Base-by-base conservation (phyloP, 108 stramenopile species). In the Cyclotella sp. region DNA sequence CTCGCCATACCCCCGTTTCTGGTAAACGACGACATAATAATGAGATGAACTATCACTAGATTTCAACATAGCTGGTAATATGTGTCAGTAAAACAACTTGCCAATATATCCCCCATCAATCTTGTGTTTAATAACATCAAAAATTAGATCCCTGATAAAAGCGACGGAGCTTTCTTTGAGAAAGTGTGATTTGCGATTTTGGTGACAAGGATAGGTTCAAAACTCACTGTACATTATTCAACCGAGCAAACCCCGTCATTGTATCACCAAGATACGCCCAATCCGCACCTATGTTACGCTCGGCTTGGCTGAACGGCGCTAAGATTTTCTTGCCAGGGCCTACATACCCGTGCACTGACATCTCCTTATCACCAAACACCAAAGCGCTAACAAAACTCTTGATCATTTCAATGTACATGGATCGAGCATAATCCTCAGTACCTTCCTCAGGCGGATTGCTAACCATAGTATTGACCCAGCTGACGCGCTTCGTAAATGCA, bases 391-490 rank as follows among this genome's bases (percentile, higher is more conserved):
- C 61, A 39, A 62, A 15, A 42, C 34, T 62, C 39, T 62, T 62
- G 1, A 62, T 62, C 34, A 40, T 62, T 62, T 62, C 61, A 62
- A 62, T 39, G 18, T 62, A 62, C 61, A 62, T 62, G n/a, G 19
- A 42, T 41, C 16, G 15, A n/a, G 61, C 61, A 21, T 62, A 42
- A 9, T 62, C 61, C 34, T 62, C 40, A 12, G 1, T 41, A 34
- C 3, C 19, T 30, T 29, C 30, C 19, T 62, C 39, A 16, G 40
- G 61, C 18, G 61, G 61, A 41, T 62, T 34, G 14, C 29, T 30
- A 4, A 62, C 39, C 61, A 62, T 62, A 8, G 61, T 62, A 34
- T 40, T 42, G 3, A 62, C 61, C 61, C 61, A 62, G 40, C 4
- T 41, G 40, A 40, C 40, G 9, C 61, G 61, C 39, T 62, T 42